Evolutionary conservation across 192 early-diverging fungal species (phyloP).

Genomic region (Coemansia sp.): DNA sequence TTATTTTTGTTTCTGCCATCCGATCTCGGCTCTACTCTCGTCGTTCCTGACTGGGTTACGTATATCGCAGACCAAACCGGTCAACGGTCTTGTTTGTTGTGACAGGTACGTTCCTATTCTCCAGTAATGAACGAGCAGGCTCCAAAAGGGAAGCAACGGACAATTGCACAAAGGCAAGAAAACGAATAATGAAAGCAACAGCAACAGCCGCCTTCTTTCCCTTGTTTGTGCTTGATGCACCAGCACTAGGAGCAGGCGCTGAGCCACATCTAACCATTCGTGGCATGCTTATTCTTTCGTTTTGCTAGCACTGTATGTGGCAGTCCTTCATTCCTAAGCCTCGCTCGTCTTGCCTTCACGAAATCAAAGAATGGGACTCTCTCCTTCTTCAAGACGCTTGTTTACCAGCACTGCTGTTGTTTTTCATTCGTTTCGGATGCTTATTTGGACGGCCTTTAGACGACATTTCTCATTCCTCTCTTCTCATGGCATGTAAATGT

Average conservation of each 20-base stretch:
- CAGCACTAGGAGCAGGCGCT: neutral
- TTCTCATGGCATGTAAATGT: neutral
- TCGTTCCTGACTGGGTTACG: neutral
- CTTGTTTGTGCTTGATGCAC: neutral
- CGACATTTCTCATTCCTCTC: neutral
- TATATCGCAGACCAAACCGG: neutral
- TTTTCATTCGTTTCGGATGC: no score
- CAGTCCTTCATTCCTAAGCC: no score
- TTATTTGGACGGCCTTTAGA: no score
- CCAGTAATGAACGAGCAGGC: neutral
- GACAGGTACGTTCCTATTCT: conserved; percentile 4
- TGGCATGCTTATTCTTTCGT: no score
- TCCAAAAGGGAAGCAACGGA: neutral
- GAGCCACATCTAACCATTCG: no score
- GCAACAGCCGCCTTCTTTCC: no score
- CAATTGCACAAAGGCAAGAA: neutral
- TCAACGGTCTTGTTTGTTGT: neutral
- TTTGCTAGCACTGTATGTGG: no score
- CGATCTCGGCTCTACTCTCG: neutral
- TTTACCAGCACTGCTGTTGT: no score
- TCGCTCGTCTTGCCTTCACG: no score
- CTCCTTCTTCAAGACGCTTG: no score
- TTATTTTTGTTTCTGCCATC: neutral
- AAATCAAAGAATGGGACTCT: no score
- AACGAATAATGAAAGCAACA: neutral